Evolutionary conservation across 1,284 basidiomycete species (phyloP), one percentile per base, ranked within the genome.

Genomic region (Ustilago shanxiensis): DNA sequence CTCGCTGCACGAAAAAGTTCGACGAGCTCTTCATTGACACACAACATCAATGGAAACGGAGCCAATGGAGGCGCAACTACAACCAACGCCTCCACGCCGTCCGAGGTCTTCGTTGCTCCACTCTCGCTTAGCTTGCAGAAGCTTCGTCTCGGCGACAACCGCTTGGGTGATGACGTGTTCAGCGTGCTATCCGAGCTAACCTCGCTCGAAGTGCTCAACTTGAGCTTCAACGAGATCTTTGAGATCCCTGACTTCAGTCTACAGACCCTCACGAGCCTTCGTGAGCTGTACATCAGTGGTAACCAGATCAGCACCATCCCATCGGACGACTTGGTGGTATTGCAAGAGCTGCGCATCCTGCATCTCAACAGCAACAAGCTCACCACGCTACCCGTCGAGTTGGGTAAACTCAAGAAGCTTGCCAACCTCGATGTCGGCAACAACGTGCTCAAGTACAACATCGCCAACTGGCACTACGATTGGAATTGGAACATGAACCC

Each of bases 401-500:
- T 99, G 50, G 92, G 92, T 37, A 93, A 93, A 83, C 89, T 98
- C 76, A 90, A 90, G 83, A 91, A 90, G 65, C 88, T 99, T 79
- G 90, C 90, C 71, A 91, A 93, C 29, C 89, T 99, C 70, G 97
- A 99, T 85, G 97, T 94, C 1, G 95, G 96, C 8, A 95, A 93
- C 86, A 99, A 99, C 86, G 87, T 91, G 59, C 89, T 99, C 87
- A 95, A 94, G 89, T 99, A 99, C 88, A 99, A 99, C 86, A 95
- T 98, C 79, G 93, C 95, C 82, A 99, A 99, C 84, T 96, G 92
- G 92, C 94, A 96, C 83, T 99, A 96, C 87, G 97, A 99, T 87
- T 99, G 96, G 96, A 99, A 99, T 87, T 99, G 97, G 97, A 98
- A 98, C 86, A 97, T 95, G 89, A 99, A 98, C 86, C 91, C 91